Evolutionary conservation across 75 land plant species (phyloP).

Genomic region (Picea sitchensis): DNA sequence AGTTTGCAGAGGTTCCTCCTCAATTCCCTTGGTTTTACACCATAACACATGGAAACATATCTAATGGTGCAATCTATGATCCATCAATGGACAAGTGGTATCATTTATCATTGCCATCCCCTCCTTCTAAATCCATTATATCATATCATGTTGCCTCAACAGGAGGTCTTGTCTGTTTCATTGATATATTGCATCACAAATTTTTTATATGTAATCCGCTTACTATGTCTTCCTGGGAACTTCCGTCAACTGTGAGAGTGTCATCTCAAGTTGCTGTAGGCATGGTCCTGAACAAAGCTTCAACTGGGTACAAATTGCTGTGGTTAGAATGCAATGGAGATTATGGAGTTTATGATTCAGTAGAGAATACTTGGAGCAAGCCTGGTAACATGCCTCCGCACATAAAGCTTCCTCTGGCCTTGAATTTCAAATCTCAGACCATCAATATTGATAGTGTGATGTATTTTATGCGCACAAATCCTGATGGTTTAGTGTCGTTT

Average conservation of each 20-base stretch:
- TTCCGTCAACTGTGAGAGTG: constrained; percentile 43
- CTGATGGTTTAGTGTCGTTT: constrained; percentile 61
- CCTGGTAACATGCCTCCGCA: constrained; percentile 37
- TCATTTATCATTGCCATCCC: constrained; percentile 18
- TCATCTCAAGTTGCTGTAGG: constrained; percentile 62
- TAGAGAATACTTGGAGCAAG: constrained; percentile 37
- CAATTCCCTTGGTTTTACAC: constrained; percentile 17
- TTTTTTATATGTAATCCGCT: constrained; percentile 72
- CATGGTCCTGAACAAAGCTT: constrained; percentile 49
- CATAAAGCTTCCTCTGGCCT: constrained; percentile 43
- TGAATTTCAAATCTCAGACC: constrained; percentile 55
- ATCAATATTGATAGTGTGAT: constrained; percentile 31
- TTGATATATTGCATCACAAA: constrained; percentile 37
- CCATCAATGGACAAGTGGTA: constrained; percentile 19
- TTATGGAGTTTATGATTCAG: constrained; percentile 64
- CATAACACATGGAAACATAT: constrained; percentile 12
- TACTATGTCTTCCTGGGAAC: constrained; percentile 39
- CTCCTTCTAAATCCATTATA: neutral
- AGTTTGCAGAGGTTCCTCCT: constrained; percentile 21
- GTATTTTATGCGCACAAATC: constrained; percentile 58
- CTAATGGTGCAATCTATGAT: constrained; percentile 17
- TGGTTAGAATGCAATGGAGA: constrained; percentile 59
- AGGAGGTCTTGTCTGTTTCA: constrained; percentile 68
- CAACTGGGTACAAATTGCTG: constrained; percentile 57
- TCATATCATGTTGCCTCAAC: constrained; percentile 49